Percentiles rank a stretch among this genome's conserved stretches.
Conservation (phyloP, 169 alveolate species). For the Amoebophrya sp. region DNA sequence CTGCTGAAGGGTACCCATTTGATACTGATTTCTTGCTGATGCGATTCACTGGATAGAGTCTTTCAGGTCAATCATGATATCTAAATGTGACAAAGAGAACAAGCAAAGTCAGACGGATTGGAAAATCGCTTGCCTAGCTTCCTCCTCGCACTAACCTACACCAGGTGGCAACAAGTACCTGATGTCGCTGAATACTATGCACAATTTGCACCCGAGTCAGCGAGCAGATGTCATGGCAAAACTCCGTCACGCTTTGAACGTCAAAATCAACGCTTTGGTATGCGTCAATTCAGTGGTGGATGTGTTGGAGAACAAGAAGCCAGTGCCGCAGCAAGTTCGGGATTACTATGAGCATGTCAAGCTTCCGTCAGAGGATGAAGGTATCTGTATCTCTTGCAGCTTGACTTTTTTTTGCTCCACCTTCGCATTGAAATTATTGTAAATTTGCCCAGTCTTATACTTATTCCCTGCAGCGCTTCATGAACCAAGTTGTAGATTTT, state of each 20-base stretch:
- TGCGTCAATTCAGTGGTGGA: background rate
- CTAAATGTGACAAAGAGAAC: too few relatives aligned
- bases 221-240: background rate
- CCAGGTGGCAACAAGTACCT: constrained; percentile 4
- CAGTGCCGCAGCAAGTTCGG: background rate
- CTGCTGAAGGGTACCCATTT: background rate
- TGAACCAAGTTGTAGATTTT: too few relatives aligned
- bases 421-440: background rate
- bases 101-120: too few relatives aligned
- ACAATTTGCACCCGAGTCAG: background rate
- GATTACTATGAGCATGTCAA: background rate
- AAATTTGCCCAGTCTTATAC: too few relatives aligned
- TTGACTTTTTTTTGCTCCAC: background rate
- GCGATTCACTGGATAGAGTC: too few relatives aligned
- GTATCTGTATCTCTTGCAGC: too few relatives aligned
- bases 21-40: too few relatives aligned
- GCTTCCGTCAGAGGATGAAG: background rate
- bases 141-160: too few relatives aligned
- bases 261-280: background rate
- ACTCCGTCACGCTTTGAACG: constrained; percentile 1
- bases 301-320: background rate
- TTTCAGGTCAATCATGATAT: too few relatives aligned
- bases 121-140: too few relatives aligned
- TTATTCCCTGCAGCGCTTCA: too few relatives aligned
- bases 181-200: background rate